Conservation (phyloP, 345 rosid species). For the Hypericum androsaemum region DNA sequence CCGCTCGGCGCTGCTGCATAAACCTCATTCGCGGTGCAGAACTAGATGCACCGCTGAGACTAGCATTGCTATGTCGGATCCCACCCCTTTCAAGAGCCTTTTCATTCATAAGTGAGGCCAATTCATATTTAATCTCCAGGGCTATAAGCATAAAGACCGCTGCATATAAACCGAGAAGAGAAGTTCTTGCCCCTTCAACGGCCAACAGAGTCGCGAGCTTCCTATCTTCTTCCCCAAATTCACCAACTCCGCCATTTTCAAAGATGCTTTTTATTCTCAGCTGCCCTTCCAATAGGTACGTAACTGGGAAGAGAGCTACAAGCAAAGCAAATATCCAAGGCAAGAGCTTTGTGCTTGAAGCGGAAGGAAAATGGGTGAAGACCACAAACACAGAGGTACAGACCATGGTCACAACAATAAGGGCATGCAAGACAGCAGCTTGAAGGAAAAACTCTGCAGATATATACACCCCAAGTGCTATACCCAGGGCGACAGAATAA, state of each 20-base stretch:
- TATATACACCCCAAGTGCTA: conserved; percentile 87
- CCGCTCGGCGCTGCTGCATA: conserved; percentile 84
- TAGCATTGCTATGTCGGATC: conserved; percentile 47
- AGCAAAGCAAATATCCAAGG: conserved; percentile 97
- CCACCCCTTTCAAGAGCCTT: conserved; percentile 66
- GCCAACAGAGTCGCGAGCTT: conserved; percentile 73
- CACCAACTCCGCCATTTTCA: conserved; percentile 40
- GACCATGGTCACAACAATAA: conserved; percentile 73
- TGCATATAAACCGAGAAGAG: conserved; percentile 94
- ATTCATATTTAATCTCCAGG: conserved; percentile 80
- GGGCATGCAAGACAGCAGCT: conserved; percentile 78
- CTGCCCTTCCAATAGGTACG: conserved; percentile 92
- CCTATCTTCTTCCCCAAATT: conserved; percentile 66
- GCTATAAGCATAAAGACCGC: conserved; percentile 97
- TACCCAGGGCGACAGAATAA: conserved; percentile 74
- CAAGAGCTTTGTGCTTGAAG: conserved; percentile 87
- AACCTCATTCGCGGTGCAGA: conserved; percentile 74
- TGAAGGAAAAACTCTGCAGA: conserved; percentile 97
- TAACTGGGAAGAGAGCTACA: conserved; percentile 92
- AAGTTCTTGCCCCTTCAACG: conserved; percentile 97
- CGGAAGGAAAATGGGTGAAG: conserved; percentile 97
- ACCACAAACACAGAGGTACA: conserved; percentile 81
- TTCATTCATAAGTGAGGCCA: conserved; percentile 87
- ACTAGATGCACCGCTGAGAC: conserved; percentile 40
- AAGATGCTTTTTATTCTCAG: conserved; percentile 64